Evolutionary conservation across 2,329 filamentous ascomycete genomes (phyloP).

Genomic region (Colletotrichum somersetense): DNA sequence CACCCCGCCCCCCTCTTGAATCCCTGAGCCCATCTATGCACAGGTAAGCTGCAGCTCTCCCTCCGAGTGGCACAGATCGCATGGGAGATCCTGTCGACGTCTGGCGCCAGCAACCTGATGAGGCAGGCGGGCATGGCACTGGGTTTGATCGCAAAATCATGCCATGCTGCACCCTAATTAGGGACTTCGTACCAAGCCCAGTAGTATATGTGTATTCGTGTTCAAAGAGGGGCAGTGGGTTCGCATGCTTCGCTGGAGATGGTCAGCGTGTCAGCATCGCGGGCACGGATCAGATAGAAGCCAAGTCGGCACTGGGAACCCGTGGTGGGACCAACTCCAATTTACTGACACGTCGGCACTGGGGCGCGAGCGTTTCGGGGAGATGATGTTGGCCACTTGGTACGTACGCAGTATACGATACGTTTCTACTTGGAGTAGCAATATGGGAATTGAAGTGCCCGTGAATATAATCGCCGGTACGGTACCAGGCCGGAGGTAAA

Average conservation of each 20-base stretch:
- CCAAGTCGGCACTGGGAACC: slow-evolving; percentile 29
- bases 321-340: slow-evolving; percentile 4
- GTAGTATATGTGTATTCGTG: not conserved
- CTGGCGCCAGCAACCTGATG: slow-evolving; percentile 24
- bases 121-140: slow-evolving; percentile 18
- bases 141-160: slow-evolving; percentile 20
- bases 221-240: slow-evolving; percentile 18
- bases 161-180: slow-evolving; percentile 6
- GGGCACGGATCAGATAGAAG: slow-evolving; percentile 14
- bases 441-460: not conserved
- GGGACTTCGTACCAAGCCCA: slow-evolving; percentile 1
- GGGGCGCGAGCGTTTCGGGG: slow-evolving; percentile 13
- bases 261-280: not conserved
- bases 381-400: not conserved
- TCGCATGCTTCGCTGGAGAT: slow-evolving; percentile 14
- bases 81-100: slow-evolving; percentile 24
- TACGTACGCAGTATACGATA: not conserved
- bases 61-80: slow-evolving; percentile 20
- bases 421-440: not conserved
- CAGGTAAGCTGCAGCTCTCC: slow-evolving; percentile 9
- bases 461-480: not conserved
- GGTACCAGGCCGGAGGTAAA: not conserved
- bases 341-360: slow-evolving; percentile 9
- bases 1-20: slow-evolving; percentile 28
- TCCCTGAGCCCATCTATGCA: not conserved